Conservation (phyloP, 169 alveolate genomes). For the Theileria annulata region DNA sequence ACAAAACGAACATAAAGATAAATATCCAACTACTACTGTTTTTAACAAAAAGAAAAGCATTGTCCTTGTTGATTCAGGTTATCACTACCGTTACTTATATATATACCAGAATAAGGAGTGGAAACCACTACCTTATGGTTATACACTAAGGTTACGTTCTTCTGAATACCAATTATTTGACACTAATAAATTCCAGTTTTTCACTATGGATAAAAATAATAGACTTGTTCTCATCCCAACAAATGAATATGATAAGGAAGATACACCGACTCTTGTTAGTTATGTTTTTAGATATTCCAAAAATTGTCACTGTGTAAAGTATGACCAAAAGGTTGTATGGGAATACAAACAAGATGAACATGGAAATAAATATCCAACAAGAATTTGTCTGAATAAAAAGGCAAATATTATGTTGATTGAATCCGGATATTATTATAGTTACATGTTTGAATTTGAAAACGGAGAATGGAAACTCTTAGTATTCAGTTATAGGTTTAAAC, state of each 20-base stretch:
- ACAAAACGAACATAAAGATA: neutral
- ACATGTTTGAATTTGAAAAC: neutral
- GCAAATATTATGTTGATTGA: neutral
- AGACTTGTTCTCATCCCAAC: neutral
- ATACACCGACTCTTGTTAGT: neutral
- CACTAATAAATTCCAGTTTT: too few species aligned
- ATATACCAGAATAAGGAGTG: neutral
- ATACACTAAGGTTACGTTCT: neutral
- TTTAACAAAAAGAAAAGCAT: neutral
- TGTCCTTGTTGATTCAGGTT: neutral
- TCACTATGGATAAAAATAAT: neutral
- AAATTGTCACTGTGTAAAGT: neutral
- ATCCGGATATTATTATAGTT: neutral
- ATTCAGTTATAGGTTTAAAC: neutral
- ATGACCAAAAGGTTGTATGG: neutral
- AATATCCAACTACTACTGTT: neutral
- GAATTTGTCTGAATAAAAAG: neutral
- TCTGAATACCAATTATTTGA: neutral
- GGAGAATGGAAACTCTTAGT: neutral
- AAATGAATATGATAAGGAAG: neutral
- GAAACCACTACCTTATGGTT: neutral
- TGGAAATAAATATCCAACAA: neutral
- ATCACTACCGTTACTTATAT: neutral
- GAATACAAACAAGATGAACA: neutral
- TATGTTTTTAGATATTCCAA: neutral